Percentiles rank a stretch among this genome's conserved stretches.
phyloP scores from a whole-genome alignment of 1,284 basidiomycete species.

The Taiwanofungus camphoratus region DNA sequence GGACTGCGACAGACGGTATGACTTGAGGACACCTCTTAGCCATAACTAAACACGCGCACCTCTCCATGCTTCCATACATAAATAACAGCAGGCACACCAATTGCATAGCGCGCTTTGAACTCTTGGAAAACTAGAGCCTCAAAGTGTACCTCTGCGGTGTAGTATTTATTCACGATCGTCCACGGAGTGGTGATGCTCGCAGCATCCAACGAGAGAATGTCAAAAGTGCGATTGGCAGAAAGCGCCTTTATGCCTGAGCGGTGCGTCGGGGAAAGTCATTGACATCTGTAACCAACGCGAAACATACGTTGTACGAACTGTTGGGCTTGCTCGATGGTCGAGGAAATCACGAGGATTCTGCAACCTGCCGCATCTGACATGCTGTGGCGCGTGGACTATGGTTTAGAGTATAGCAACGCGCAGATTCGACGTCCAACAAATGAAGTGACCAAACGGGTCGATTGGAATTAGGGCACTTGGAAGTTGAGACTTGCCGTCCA shows the following conservation, averaged over 20 bases:
- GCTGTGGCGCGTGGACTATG: too few relatives aligned
- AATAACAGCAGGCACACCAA: slow-evolving; percentile 63
- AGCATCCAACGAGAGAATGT: slow-evolving; percentile 11
- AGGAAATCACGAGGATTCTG: slow-evolving; percentile 45
- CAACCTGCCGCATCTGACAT: slow-evolving; percentile 24
- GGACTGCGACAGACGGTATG: slow-evolving; percentile 32
- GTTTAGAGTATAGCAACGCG: too few relatives aligned
- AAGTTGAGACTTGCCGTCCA: too few relatives aligned
- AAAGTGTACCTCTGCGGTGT: slow-evolving; percentile 73
- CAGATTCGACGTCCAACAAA: too few relatives aligned
- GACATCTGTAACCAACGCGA: slow-evolving; percentile 15
- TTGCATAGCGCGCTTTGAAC: slow-evolving; percentile 25
- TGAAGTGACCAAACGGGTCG: too few relatives aligned
- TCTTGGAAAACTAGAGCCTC: slow-evolving; percentile 26
- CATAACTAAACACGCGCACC: slow-evolving; percentile 34
- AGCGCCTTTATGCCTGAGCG: slow-evolving; percentile 24
- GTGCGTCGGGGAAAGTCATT: slow-evolving; percentile 13
- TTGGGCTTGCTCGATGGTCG: slow-evolving; percentile 34
- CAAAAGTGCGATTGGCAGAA: slow-evolving; percentile 6
- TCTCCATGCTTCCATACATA: slow-evolving; percentile 65
- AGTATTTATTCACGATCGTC: slow-evolving; percentile 83
- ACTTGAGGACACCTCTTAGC: too few relatives aligned
- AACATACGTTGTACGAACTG: slow-evolving; percentile 43
- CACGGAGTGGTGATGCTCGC: slow-evolving; percentile 47
- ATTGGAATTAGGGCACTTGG: too few relatives aligned